Evolutionary conservation across 257 asterid species (phyloP), one percentile per base, ranked within the genome.

Genomic region (Nicotiana tomentosiformis): DNA sequence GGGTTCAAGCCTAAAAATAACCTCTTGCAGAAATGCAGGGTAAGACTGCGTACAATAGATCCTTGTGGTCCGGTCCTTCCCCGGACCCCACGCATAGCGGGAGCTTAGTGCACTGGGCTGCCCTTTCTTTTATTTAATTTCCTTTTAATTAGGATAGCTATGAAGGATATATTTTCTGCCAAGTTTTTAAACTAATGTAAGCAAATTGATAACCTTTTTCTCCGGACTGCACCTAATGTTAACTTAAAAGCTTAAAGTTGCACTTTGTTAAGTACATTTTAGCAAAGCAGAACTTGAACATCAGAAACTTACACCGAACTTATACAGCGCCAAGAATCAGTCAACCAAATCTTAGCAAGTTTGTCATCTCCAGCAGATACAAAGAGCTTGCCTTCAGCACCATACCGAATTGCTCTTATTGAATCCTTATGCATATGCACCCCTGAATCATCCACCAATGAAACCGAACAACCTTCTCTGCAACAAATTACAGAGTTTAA

Each of bases 291-390:
- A 79, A 39, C 76, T 33, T 4, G 69, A 8, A 17, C 74, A 66
- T 65, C 18, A 60, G 64, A 77, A 30, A 89, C 98, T 91, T 90
- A 96, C 99, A 91, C 91, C 0, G 95, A 87, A 81, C 83, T 84
- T 62, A 89, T 82, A 86, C 99, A 96, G 32, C 82, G 93, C 98
- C 99, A 96, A 15, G 93, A 80, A 82, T 85, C 84, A 82, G 98
- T 88, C 57, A 86, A 87, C 99, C 97, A 94, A 77, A 96, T 83
- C 88, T 93, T 94, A 51, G 94, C 97, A 32, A 92, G 91, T 89
- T 96, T 96, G 83, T 94, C 99, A 84, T 94, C 99, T 56, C 99
- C 98, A 53, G 96, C 98, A 11, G 99, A 93, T 23, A 89, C 96
- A 85, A 94, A 90, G 29, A 93, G 88, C 84, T 83, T 77, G 82